These are phyloP conservation scores for Cicer judaicum DNA, from an alignment of 306 rosid genomes.

Conservation along the genomic window DNA sequence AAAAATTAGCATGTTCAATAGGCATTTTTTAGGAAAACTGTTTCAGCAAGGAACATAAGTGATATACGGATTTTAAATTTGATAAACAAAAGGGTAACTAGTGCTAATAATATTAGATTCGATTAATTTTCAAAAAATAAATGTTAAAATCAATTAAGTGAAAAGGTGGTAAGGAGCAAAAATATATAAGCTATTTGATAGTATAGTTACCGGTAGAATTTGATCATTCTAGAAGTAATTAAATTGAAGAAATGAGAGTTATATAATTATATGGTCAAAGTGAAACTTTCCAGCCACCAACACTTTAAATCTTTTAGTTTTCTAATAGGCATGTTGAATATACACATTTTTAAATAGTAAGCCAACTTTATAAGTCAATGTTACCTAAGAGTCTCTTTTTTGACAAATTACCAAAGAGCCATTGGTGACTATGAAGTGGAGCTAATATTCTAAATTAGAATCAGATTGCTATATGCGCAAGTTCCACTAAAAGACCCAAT, in stretches of 20 bases:
- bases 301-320: neutral
- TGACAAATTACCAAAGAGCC: neutral
- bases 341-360: neutral
- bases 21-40: constrained; percentile 7
- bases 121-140: too few relatives aligned
- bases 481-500: neutral
- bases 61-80: neutral
- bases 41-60: constrained; percentile 9
- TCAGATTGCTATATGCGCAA: neutral
- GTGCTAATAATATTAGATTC: neutral
- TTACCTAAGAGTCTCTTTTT: too few relatives aligned
- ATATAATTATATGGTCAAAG: too few relatives aligned
- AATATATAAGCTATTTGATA: too few relatives aligned
- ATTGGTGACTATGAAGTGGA: neutral
- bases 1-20: neutral
- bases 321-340: neutral
- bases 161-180: too few relatives aligned
- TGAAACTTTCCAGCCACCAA: neutral
- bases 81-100: constrained; percentile 10
- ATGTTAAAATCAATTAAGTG: too few relatives aligned
- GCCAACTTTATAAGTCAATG: neutral
- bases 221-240: neutral
- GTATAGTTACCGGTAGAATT: neutral
- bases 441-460: neutral
- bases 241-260: too few relatives aligned